Evolutionary conservation across 2,329 filamentous ascomycete genomes (phyloP), one percentile per base, ranked within the genome.

Genomic region (Cladosporium sp.): DNA sequence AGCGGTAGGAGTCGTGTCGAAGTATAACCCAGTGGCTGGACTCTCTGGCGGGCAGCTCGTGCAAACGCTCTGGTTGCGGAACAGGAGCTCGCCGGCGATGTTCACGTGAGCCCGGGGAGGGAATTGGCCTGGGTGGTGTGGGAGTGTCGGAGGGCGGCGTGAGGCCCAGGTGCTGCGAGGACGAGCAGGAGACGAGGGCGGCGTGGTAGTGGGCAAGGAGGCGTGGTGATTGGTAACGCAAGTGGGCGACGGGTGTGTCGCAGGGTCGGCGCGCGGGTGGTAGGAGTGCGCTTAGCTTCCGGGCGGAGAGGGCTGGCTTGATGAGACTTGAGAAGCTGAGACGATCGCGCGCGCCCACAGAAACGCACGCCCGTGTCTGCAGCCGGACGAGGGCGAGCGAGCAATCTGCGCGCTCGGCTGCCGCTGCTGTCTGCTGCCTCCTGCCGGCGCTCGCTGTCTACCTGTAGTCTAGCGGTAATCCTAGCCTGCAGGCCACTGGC

Each of bases 11-110:
- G 19, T 28, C 39, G 30, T 20, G 54, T 56, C 19, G 42, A 56
- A 56, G 42, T 56, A 56, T 30, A 30, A 19, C 42, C 34, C 19
- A 38, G 54, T 49, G 42, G 42, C 54, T 49, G 54, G 49, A 28
- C 30, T 34, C n/a, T 30, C 22, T 42, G 45, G 45, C 20, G 43
- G 37, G 38, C 55, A 52, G 56, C 39, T 37, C 25, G 37, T 52
- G 57, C 28, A 36, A 40, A 47, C 19, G 57, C 22, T 34, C 30
- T 19, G 43, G 25, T 25, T n/a, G 43, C 43, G 43, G 1, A 25
- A 49, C 54, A 56, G 54, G 54, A 56, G 54, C 19, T 49, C 34
- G 54, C 12, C 15, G 42, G 42, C 42, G 34, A 22, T 22, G 12
- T 47, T 15, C 9, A 49, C 22, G 49, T n/a, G 49, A 25, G 15